Evolutionary conservation across 305 asterid species (phyloP).

Genomic region (Vinca major): DNA sequence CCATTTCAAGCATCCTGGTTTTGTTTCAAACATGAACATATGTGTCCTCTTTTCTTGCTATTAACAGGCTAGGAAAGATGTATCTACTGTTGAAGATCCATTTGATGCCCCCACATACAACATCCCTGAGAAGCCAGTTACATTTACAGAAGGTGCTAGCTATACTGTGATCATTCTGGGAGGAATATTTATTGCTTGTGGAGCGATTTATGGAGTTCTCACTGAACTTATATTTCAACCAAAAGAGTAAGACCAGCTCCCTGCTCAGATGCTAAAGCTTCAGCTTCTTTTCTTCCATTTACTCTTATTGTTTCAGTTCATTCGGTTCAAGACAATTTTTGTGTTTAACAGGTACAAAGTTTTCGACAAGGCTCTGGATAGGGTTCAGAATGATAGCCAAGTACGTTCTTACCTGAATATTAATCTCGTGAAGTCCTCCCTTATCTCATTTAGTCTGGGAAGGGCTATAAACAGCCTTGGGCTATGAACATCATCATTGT

Average conservation of each 20-base stretch:
- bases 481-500: not conserved
- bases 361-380: slow-evolving; percentile 69
- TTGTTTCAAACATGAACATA: not conserved
- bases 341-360: slow-evolving; percentile 60
- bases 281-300: not conserved
- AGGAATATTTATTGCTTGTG: slow-evolving; percentile 84
- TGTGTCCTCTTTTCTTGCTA: slow-evolving; percentile 12
- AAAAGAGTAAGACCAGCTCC: slow-evolving; percentile 51
- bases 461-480: not conserved
- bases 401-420: slow-evolving; percentile 27
- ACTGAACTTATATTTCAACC: slow-evolving; percentile 87
- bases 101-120: slow-evolving; percentile 88
- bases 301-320: not conserved
- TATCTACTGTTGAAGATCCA: slow-evolving; percentile 68
- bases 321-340: slow-evolving; percentile 13
- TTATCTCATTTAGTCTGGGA: not conserved
- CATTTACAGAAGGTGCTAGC: slow-evolving; percentile 87
- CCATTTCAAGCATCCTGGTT: not conserved
- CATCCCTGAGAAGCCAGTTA: slow-evolving; percentile 87
- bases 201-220: slow-evolving; percentile 79
- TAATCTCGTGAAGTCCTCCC: not conserved
- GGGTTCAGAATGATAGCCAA: slow-evolving; percentile 77
- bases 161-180: slow-evolving; percentile 75
- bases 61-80: slow-evolving; percentile 55
- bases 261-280: not conserved